Evolutionary conservation across 495 filamentous ascomycete species (phyloP).

Genomic region (Aspergillus coremiiformis): DNA sequence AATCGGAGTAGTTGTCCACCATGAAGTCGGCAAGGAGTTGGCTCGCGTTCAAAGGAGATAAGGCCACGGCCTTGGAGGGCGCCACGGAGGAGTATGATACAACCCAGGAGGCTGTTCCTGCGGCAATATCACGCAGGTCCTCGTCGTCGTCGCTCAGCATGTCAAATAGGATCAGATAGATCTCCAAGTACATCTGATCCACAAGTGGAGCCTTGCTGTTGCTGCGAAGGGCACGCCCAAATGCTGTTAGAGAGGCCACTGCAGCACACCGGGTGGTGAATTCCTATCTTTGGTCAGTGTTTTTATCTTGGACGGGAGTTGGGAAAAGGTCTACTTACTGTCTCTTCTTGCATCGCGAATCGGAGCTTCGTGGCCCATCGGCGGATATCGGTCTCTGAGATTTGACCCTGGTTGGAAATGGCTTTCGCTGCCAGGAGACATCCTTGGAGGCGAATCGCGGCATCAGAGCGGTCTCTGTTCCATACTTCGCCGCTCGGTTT

Average conservation of each 20-base stretch:
- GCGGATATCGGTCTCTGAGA: slow-evolving; percentile 17
- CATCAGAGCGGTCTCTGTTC: slow-evolving; percentile 38
- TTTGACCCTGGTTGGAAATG: slow-evolving; percentile 21
- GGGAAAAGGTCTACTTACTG: slow-evolving; percentile 19
- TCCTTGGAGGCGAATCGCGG: slow-evolving; percentile 43
- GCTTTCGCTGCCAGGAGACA: slow-evolving; percentile 50
- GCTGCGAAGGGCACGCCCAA: slow-evolving; percentile 24
- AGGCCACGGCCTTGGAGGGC: slow-evolving; percentile 21
- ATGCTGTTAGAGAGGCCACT: slow-evolving; percentile 33
- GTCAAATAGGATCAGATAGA: slow-evolving; percentile 51
- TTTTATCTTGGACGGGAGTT: not conserved
- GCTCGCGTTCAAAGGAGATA: slow-evolving; percentile 42
- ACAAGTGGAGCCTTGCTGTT: slow-evolving; percentile 18
- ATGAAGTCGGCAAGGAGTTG: slow-evolving; percentile 41
- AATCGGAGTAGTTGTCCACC: slow-evolving; percentile 28
- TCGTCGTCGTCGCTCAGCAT: slow-evolving; percentile 84
- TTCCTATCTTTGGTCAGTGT: slow-evolving; percentile 36
- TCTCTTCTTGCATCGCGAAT: slow-evolving; percentile 37
- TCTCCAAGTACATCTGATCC: slow-evolving; percentile 29
- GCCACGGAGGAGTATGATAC: slow-evolving; percentile 34
- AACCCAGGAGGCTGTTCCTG: slow-evolving; percentile 41
- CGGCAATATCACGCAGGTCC: slow-evolving; percentile 64
- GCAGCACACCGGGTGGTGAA: slow-evolving; percentile 60
- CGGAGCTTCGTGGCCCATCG: slow-evolving; percentile 30
- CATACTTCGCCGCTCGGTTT: slow-evolving; percentile 22